Conservation (phyloP, 2,329 filamentous ascomycete genomes). For the Pezicula rhizophila region DNA sequence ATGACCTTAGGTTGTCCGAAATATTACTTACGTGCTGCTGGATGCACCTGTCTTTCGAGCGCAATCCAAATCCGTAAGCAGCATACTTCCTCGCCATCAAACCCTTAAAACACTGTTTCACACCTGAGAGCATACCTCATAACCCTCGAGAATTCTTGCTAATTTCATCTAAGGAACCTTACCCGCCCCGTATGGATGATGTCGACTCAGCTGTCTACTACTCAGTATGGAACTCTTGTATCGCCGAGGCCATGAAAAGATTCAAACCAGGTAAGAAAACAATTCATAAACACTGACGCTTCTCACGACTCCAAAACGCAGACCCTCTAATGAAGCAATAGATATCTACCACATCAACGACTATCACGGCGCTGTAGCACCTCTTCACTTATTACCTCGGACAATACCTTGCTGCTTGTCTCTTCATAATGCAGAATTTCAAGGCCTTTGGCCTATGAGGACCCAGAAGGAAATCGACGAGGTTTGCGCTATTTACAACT, state of each 20-base stretch:
- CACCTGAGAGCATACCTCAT: no score
- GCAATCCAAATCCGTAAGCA: slow-evolving; percentile 40
- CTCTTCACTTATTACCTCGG: slow-evolving; percentile 54
- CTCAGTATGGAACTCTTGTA: slow-evolving; percentile 65
- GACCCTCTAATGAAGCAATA: no score
- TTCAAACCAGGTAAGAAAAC: slow-evolving; percentile 40
- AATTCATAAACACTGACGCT: no score
- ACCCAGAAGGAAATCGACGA: slow-evolving; percentile 55
- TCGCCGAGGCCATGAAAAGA: slow-evolving; percentile 55
- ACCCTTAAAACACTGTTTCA: no score
- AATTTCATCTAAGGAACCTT: slow-evolving; percentile 42
- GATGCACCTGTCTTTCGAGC: slow-evolving; percentile 54
- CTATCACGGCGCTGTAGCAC: slow-evolving; percentile 57
- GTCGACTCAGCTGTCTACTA: slow-evolving; percentile 63
- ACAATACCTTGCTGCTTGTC: slow-evolving; percentile 58
- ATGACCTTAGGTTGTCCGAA: slow-evolving; percentile 34
- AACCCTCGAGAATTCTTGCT: no score
- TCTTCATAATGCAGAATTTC: slow-evolving; percentile 65
- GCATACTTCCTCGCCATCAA: no score
- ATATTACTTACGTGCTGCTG: slow-evolving; percentile 63
- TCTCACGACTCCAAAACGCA: no score
- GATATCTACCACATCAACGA: slow-evolving; percentile 64
- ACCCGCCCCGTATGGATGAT: slow-evolving; percentile 64
- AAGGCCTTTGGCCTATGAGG: slow-evolving; percentile 63
- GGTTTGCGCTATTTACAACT: slow-evolving; percentile 59